Percentiles rank a stretch among this genome's conserved stretches.
Evolutionary conservation across 345 rosid genomes (phyloP).

Genomic region (Linum tenue): DNA sequence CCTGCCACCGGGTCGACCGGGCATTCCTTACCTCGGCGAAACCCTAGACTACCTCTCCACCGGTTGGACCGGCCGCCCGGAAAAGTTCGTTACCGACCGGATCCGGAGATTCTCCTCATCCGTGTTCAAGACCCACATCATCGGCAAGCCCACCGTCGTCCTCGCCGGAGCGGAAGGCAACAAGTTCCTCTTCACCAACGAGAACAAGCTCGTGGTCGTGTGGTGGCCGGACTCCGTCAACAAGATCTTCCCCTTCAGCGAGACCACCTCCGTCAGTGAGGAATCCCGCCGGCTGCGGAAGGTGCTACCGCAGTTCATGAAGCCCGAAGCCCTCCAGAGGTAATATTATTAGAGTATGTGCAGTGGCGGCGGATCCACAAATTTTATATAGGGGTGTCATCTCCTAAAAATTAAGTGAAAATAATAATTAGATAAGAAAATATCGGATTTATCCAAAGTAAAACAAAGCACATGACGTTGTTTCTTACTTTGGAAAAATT

Average conservation of each 20-base stretch:
- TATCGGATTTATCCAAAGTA: too few relatives aligned
- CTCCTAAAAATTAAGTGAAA: too few relatives aligned
- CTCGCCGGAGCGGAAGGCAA: constrained; percentile 21
- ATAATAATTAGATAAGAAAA: too few relatives aligned
- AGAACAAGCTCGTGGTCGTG: constrained; percentile 27
- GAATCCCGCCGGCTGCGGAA: constrained; percentile 28
- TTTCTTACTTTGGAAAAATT: too few relatives aligned
- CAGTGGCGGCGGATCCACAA: too few relatives aligned
- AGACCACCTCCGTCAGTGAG: constrained; percentile 22
- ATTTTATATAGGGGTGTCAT: too few relatives aligned
- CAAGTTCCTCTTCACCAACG: constrained; percentile 33
- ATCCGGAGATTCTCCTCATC: constrained; percentile 16
- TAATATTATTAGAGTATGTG: too few relatives aligned
- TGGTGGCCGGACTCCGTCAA: constrained; percentile 39
- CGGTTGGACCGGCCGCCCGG: constrained; percentile 30
- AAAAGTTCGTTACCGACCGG: constrained; percentile 26
- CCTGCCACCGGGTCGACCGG: constrained; percentile 28
- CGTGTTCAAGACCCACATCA: constrained; percentile 25
- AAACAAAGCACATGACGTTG: too few relatives aligned
- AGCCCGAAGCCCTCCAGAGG: constrained; percentile 27
- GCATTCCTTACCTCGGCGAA: constrained; percentile 27
- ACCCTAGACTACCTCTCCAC: constrained; percentile 25
- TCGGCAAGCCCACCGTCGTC: constrained; percentile 23
- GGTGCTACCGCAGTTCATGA: constrained; percentile 30
- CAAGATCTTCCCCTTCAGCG: constrained; percentile 29